Base-by-base conservation (phyloP, 2,329 filamentous ascomycete genomes). In the Aspergillus fijiensis region DNA sequence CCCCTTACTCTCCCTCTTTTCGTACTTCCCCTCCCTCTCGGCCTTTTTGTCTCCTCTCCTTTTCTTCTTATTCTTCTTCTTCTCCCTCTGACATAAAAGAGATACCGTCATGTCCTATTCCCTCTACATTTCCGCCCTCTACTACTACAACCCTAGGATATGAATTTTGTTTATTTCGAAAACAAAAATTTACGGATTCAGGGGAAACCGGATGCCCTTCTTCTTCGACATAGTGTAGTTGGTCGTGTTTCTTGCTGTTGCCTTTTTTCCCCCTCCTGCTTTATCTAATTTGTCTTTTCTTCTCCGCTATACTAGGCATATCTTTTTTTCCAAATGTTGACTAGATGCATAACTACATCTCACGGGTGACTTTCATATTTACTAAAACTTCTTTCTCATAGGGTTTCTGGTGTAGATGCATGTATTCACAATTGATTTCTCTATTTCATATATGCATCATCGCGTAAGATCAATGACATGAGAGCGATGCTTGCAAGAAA, bases 251-350 rank as follows among this genome's bases (percentile, higher is more conserved):
- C 39, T 45, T 45, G 14, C 16, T 16, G 16, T 19, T 19, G 16
- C 16, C 35, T 14, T 33, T 55, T 29, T 42, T 45, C 19, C 12
- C 16, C 21, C 29, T 47, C 25, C n/a, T 52, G 19, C 25, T 33
- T 56, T 39, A 29, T 33, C 29, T 55, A 29, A 47, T 31, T 49
- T 33, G 31, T 47, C 29, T 61, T 49, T 49, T 12, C 31, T 48
- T 6, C 39, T 48, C 47, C 25, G 27, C 21, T 29, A 7, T 19
- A 31, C 21, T 35, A 12, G 16, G 19, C 33, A 21, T 33, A 29
- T 29, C 5, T 27, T 27, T 47, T 27, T 25, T 27, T 54, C 25
- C 29, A n/a, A 31, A 47, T n/a, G 25, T 33, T 55, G 23, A 12
- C 23, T n/a, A 53, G 42, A 53, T 53, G 51, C 51, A 53, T 53